A percentile compares a stretch with the other conserved stretches of the same genome.
Evolutionary conservation across 2,329 filamentous ascomycete genomes (phyloP).

Genomic region (Juglanconis sp.): DNA sequence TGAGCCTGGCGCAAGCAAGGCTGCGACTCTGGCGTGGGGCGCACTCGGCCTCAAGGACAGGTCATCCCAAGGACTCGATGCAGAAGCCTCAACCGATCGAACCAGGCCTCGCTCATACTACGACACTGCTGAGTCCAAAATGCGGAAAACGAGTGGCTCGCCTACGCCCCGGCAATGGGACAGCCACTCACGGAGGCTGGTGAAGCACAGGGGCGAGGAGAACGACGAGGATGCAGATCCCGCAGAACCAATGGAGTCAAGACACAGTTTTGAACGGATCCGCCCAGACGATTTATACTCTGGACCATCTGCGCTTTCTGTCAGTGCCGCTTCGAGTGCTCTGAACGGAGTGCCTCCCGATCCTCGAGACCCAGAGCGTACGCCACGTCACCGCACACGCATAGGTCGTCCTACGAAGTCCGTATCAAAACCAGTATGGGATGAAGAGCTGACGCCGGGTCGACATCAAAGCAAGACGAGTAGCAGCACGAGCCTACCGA

Average conservation of each 20-base stretch:
- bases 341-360: slow-evolving; percentile 34
- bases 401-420: slow-evolving; percentile 1
- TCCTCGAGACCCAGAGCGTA: slow-evolving; percentile 21
- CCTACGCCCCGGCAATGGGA: slow-evolving; percentile 47
- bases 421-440: slow-evolving; percentile 5
- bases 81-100: slow-evolving; percentile 16
- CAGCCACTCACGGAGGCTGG: slow-evolving; percentile 50
- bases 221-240: slow-evolving; percentile 29
- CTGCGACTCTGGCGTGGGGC: slow-evolving; percentile 62
- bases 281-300: slow-evolving; percentile 39
- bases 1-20: slow-evolving; percentile 56
- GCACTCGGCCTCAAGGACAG: slow-evolving; percentile 41
- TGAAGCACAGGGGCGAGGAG: slow-evolving; percentile 36
- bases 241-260: slow-evolving; percentile 26
- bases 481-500: slow-evolving; percentile 23
- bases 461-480: slow-evolving; percentile 21
- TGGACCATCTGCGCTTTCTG: slow-evolving; percentile 45
- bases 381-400: slow-evolving; percentile 1
- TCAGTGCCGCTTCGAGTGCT: slow-evolving; percentile 56
- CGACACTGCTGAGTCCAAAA: slow-evolving; percentile 1
- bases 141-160: slow-evolving; percentile 25
- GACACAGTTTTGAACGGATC: slow-evolving; percentile 28
- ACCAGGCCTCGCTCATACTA: slow-evolving; percentile 1
- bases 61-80: slow-evolving; percentile 15
- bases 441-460: slow-evolving; percentile 13